phyloP scores from a whole-genome alignment of 129 eudicot species.

The Arctium lappa region DNA sequence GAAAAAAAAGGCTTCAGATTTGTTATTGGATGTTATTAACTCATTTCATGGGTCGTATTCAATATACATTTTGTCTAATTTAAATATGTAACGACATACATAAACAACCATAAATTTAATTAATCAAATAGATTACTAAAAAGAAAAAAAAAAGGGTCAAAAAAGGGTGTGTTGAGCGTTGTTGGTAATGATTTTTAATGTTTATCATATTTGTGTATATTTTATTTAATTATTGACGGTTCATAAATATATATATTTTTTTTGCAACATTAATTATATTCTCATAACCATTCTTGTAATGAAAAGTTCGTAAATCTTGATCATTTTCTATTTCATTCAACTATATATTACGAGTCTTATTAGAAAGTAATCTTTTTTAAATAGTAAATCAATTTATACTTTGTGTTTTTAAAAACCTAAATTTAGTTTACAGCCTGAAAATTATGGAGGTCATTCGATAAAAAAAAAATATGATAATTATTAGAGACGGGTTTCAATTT shows the following conservation, averaged over 20 bases:
- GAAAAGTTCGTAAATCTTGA: not conserved
- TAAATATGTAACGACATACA: not conserved
- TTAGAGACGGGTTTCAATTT: not conserved
- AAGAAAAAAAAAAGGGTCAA: not conserved
- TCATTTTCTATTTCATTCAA: not conserved
- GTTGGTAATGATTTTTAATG: slow-evolving; percentile 21
- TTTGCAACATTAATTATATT: not conserved
- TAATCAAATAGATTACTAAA: too few species aligned
- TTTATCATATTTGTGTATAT: not conserved
- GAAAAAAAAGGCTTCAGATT: not conserved
- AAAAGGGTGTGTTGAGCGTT: slow-evolving; percentile 34
- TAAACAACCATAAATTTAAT: too few species aligned
- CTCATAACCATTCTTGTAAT: not conserved
- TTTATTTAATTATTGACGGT: not conserved
- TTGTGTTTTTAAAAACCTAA: not conserved
- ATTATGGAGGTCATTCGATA: not conserved
- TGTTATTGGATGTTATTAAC: not conserved
- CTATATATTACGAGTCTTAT: not conserved
- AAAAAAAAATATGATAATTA: too few species aligned
- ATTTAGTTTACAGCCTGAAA: too few species aligned
- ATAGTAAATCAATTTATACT: not conserved
- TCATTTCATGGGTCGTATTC: not conserved
- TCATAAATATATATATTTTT: too few species aligned
- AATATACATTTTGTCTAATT: not conserved
- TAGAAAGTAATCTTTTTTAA: too few species aligned